Base-by-base conservation (phyloP, 2,329 filamentous ascomycete species). In the Magnaporthiopsis rhizophila region DNA sequence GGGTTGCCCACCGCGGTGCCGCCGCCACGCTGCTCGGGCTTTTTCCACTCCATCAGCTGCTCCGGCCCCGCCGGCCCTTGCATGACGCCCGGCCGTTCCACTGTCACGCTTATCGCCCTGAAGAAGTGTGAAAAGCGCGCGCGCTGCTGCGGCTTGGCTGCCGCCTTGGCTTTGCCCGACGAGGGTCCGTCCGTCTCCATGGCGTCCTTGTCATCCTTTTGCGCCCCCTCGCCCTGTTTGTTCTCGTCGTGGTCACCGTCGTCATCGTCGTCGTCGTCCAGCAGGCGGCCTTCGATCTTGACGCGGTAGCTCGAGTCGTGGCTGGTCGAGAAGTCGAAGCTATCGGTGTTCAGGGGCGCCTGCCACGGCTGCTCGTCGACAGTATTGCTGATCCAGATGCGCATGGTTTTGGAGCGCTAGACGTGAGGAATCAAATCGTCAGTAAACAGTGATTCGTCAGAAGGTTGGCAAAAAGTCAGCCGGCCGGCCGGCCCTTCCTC, bases 341-440 rank as follows among this genome's bases (percentile, higher is more conserved):
- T 86, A 73, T 94, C 88, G 13, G 88, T 83, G 66, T 88, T 80
- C 57, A 80, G 81, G 69, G 82, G 85, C 56, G 82, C 83, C 77
- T 99, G 95, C 95, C 95, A 98, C 38, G 90, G 88, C 77, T 99
- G 95, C 72, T 95, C 91, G 75, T 97, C 92, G 45, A 89, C 92
- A 1, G 92, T 97, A 76, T 99, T 99, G 71, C 88, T 93, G 71
- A 99, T 88, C 92, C 92, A 98, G 68, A 99, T 85, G 67, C 94
- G 89, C 76, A 99, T 81, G 3, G 92, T 96, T 72, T 89, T 90
- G 75, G 89, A 89, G 69, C 90, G 86, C 85, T 91, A 64, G 34
- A 38, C 61, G 11, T 11, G 6, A 32, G 26, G 28, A 21, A 63
- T 32, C 62, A 61, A 30, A 15, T 8, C 7, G 58, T 66, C 53